Conservation (phyloP, 2,329 filamentous ascomycete species). For the Nemania sp. region DNA sequence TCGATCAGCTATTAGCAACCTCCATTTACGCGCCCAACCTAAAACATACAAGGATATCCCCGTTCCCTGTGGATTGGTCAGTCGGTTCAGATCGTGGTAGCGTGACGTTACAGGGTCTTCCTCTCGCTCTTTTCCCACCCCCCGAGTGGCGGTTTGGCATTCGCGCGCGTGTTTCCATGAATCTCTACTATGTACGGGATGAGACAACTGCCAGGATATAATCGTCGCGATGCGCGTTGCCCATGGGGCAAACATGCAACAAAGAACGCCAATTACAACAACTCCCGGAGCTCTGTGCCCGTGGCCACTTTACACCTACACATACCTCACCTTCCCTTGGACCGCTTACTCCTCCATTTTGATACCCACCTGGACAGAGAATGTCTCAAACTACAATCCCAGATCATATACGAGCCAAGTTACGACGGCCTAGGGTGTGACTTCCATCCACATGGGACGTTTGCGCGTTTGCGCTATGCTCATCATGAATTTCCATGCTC, state of each 20-base stretch:
- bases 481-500: neutral
- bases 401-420: too few relatives aligned
- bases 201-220: neutral
- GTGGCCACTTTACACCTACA: too few relatives aligned
- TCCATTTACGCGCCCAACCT: constrained; percentile 56
- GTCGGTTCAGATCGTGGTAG: constrained; percentile 28
- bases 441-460: neutral
- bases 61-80: constrained; percentile 30
- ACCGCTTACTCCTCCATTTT: neutral
- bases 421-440: too few relatives aligned
- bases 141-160: constrained; percentile 29
- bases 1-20: constrained; percentile 51
- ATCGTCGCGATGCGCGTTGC: too few relatives aligned
- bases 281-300: neutral
- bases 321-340: too few relatives aligned
- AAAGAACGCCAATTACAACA: constrained; percentile 1
- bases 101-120: constrained; percentile 34
- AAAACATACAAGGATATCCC: constrained; percentile 45
- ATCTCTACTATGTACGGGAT: constrained; percentile 14
- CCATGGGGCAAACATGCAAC: too few relatives aligned
- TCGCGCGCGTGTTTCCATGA: constrained; percentile 15
- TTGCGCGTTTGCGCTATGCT: neutral
- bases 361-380: neutral
- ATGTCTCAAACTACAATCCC: constrained; percentile 12
- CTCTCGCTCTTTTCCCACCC: constrained; percentile 28